A percentile compares a stretch with the other conserved stretches of the same genome.
Conservation (phyloP, 2,329 filamentous ascomycete genomes). For the Ramichloridium luteum region DNA sequence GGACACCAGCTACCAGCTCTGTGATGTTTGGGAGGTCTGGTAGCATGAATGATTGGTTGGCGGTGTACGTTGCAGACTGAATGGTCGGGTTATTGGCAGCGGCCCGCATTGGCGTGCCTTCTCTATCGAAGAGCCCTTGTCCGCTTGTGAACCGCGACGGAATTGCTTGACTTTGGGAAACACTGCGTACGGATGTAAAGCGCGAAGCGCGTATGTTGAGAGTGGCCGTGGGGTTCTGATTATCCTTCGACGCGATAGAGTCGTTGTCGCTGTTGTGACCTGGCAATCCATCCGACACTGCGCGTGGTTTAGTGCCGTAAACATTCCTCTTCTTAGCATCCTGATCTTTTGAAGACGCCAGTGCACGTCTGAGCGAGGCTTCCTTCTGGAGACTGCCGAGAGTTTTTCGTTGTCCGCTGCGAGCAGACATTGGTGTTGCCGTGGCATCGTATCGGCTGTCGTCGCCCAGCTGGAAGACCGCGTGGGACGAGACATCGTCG, state of each 20-base stretch:
- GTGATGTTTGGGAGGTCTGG: conserved; percentile 50
- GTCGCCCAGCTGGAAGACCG: conserved; percentile 37
- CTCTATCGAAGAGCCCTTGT: conserved; percentile 8
- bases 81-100: conserved; percentile 22
- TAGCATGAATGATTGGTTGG: conserved; percentile 43
- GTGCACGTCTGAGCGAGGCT: conserved; percentile 34
- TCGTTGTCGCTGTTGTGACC: conserved; percentile 41
- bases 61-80: conserved; percentile 36
- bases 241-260: conserved; percentile 39
- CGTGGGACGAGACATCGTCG: conserved; percentile 38
- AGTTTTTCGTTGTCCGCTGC: conserved; percentile 20
- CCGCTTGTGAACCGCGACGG: conserved; percentile 12
- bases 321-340: conserved; percentile 21
- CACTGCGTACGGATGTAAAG: conserved; percentile 31
- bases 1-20: conserved; percentile 47
- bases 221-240: not conserved
- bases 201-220: conserved; percentile 41
- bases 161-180: conserved; percentile 10
- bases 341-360: conserved; percentile 25
- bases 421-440: conserved; percentile 29
- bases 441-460: conserved; percentile 35
- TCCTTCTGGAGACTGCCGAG: conserved; percentile 31
- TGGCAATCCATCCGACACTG: conserved; percentile 45
- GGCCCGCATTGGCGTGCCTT: conserved; percentile 15
- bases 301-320: conserved; percentile 28